Evolutionary conservation across 139 green algal species (phyloP).

Genomic region (Tetraselmis striata): DNA sequence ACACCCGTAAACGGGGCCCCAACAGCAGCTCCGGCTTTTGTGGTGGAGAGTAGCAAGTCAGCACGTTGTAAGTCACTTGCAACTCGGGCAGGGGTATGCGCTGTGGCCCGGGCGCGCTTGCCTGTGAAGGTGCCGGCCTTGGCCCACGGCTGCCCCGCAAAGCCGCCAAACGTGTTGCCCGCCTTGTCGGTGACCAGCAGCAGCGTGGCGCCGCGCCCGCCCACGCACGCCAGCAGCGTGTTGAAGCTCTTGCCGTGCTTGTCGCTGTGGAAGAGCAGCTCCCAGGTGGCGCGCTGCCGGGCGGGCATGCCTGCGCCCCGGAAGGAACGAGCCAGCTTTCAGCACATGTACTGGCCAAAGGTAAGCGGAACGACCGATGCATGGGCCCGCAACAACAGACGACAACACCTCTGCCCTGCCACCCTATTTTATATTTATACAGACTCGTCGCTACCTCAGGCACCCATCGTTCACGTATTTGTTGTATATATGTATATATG

Average conservation of each 20-base stretch:
- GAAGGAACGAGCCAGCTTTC: too few relatives aligned
- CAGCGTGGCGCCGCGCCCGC: conserved; percentile 25
- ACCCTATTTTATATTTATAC: too few relatives aligned
- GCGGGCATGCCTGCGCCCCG: background rate
- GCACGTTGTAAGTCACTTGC: too few relatives aligned
- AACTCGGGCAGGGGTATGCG: too few relatives aligned
- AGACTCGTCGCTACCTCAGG: too few relatives aligned
- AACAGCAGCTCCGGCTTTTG: too few relatives aligned
- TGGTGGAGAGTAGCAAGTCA: too few relatives aligned
- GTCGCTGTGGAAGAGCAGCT: conserved; percentile 44
- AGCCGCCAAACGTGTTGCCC: conserved; percentile 42
- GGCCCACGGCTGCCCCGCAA: conserved; percentile 38
- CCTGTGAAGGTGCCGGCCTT: conserved; percentile 39
- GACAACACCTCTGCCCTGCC: background rate
- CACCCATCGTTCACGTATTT: too few relatives aligned
- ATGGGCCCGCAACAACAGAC: background rate
- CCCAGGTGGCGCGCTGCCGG: conserved; percentile 32
- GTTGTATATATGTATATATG: background rate
- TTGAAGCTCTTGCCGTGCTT: conserved; percentile 49
- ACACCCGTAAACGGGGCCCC: too few relatives aligned
- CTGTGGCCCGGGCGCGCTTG: background rate
- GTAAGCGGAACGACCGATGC: background rate
- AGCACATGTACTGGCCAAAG: background rate
- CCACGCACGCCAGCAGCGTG: conserved; percentile 34
- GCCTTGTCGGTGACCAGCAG: conserved; percentile 41